Percentiles rank a stretch among this genome's conserved stretches.
phyloP scores from a whole-genome alignment of 2,329 filamentous ascomycete genomes.

The Pseudogymnoascus sp. region DNA sequence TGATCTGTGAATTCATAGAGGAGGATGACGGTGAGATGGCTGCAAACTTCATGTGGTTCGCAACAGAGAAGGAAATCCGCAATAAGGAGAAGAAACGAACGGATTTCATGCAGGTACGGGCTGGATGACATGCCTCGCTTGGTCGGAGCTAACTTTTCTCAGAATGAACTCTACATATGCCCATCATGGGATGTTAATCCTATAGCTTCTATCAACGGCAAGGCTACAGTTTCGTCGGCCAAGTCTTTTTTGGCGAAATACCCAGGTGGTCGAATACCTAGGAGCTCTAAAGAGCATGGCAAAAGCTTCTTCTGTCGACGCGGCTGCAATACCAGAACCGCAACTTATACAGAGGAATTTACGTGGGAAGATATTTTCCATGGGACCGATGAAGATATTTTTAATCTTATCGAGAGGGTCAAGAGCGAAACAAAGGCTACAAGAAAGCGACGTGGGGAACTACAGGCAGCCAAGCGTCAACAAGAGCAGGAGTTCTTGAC shows the following conservation, averaged over 20 bases:
- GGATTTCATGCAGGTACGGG: conserved; percentile 62
- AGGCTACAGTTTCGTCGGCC: conserved; percentile 70
- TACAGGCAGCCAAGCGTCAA: conserved; percentile 20
- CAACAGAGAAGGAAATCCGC: conserved; percentile 79
- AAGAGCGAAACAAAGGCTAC: conserved; percentile 66
- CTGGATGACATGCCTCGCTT: neutral
- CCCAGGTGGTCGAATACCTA: conserved; percentile 67
- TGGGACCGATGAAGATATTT: conserved; percentile 22
- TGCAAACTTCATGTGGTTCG: conserved; percentile 94
- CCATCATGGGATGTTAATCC: conserved; percentile 82
- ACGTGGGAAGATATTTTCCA: conserved; percentile 79
- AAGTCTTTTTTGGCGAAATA: conserved; percentile 60
- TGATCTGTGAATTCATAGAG: conserved; percentile 76
- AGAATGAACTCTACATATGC: conserved; percentile 91
- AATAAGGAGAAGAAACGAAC: conserved; percentile 74
- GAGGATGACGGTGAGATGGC: conserved; percentile 68
- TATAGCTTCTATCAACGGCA: conserved; percentile 82
- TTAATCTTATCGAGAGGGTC: conserved; percentile 35
- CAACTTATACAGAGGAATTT: conserved; percentile 88
- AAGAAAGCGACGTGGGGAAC: conserved; percentile 33
- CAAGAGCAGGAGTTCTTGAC: conserved; percentile 31
- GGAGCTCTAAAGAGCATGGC: conserved; percentile 64
- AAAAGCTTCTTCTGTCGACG: conserved; percentile 86
- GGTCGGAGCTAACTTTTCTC: conserved; percentile 18
- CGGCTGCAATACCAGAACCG: conserved; percentile 81